phyloP scores from a whole-genome alignment of 768 basidiomycete genomes.

The Xanthoconium stramineum region DNA sequence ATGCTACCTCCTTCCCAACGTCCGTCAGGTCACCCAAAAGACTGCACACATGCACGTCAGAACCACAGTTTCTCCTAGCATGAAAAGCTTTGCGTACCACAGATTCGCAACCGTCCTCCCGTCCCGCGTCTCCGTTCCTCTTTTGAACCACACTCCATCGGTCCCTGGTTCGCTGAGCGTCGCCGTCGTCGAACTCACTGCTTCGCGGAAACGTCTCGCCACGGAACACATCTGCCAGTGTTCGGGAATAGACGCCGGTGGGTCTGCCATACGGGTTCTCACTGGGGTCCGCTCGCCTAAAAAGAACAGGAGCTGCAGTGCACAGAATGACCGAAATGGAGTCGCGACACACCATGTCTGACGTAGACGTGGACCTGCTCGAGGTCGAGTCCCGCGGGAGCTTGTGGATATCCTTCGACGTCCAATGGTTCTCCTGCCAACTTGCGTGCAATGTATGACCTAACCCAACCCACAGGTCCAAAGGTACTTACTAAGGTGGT shows the following conservation, averaged over 20 bases:
- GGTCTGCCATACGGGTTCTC: slow-evolving; percentile 55
- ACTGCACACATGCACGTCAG: slow-evolving; percentile 33
- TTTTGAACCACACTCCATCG: slow-evolving; percentile 37
- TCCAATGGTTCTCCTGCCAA: slow-evolving; percentile 49
- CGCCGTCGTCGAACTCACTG: slow-evolving; percentile 33
- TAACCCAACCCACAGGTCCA: neutral
- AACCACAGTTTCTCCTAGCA: neutral
- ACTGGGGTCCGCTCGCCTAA: slow-evolving; percentile 78
- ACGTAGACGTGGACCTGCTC: slow-evolving; percentile 76
- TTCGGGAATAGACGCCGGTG: slow-evolving; percentile 64
- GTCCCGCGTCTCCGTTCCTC: slow-evolving; percentile 54
- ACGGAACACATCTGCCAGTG: slow-evolving; percentile 67
- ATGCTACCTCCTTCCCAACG: slow-evolving; percentile 57
- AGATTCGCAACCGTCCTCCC: slow-evolving; percentile 54
- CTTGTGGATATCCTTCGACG: slow-evolving; percentile 55
- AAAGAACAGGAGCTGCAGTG: neutral
- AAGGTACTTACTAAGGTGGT: slow-evolving; percentile 12
- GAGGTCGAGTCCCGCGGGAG: slow-evolving; percentile 53
- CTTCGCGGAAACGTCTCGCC: slow-evolving; percentile 47
- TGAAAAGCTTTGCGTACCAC: slow-evolving; percentile 46
- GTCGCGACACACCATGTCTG: slow-evolving; percentile 57
- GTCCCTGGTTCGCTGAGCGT: slow-evolving; percentile 5
- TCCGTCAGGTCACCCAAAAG: slow-evolving; percentile 53
- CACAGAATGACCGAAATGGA: neutral
- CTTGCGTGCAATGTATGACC: slow-evolving; percentile 4